Base-by-base conservation (phyloP, 345 rosid species). In the Aquilaria sinensis region DNA sequence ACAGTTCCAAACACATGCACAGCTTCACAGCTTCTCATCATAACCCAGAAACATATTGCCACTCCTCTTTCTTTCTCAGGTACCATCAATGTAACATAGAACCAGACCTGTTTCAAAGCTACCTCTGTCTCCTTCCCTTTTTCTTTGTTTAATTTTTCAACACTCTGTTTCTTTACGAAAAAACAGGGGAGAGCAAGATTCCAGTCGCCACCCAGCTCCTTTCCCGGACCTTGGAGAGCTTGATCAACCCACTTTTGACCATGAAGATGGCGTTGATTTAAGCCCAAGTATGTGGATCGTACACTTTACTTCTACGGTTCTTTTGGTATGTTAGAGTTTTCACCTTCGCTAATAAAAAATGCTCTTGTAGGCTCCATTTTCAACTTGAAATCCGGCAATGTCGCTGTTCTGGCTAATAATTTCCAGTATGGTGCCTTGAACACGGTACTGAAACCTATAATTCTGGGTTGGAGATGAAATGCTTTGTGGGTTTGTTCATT, bases 31-130 rank as follows among this genome's bases (percentile, higher is more conserved):
- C 70, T 55, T 69, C 72, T 64, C 67, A 81, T 65, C 31, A 76
- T 62, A 73, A 70, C 68, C 72, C 86, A 69, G 91, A 87, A 57
- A 69, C 77, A 60, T 89, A 78, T 77, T 72, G 81, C 72, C 83
- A 84, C 46, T 66, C 98, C 62, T 68, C 96, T 45, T 81, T 77
- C 80, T 84, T 81, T 72, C 82, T 79, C 77, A 77, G 98, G 98
- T 87, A 78, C 43, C 37, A 6, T 11, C 49, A 23, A 23, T 23
- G 23, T 23, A 23, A 37, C 43, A 37, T 9, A 5, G 7, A 37
- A 5, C 43, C 43, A 3, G 43, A 37, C 7, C 43, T 37, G 5
- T 9, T 37, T 37, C 43, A 37, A 23, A 37, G 43, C 43, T 37
- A 2, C 43, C 43, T 3, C 43, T 37, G 43, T 57, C 10, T 37